Evolutionary conservation across 2,329 filamentous ascomycete genomes (phyloP).

Genomic region (Xylaria sp.): DNA sequence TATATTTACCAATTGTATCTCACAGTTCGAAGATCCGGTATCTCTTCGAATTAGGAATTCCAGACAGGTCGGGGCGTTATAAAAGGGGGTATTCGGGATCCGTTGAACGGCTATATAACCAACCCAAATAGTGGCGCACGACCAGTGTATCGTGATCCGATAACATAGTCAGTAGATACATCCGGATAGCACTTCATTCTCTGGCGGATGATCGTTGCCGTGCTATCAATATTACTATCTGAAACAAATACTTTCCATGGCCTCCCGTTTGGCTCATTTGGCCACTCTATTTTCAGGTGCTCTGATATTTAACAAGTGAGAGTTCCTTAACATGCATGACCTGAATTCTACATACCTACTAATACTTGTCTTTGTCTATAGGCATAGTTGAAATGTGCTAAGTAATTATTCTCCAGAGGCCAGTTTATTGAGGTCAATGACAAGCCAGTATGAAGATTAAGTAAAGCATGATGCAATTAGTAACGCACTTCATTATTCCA

Average conservation of each 20-base stretch:
- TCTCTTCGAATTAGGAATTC: not conserved
- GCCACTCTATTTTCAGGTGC: not conserved
- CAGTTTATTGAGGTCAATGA: not conserved
- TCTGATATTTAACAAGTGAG: not conserved
- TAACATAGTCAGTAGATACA: not conserved
- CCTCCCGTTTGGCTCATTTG: not conserved
- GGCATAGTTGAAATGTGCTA: not conserved
- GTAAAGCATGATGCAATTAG: not conserved
- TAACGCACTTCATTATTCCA: not conserved
- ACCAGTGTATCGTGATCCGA: not conserved
- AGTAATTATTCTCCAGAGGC: not conserved
- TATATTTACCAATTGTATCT: not conserved
- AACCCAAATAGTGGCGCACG: not conserved
- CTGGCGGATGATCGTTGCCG: not conserved
- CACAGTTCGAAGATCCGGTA: not conserved
- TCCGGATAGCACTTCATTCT: not conserved
- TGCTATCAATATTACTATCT: not conserved
- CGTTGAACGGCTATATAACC: slow-evolving; percentile 1
- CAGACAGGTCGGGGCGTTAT: not conserved
- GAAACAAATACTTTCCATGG: not conserved
- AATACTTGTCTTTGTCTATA: not conserved
- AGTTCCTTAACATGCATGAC: not conserved
- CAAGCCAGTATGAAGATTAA: not conserved
- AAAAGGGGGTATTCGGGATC: not conserved
- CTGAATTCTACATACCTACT: not conserved